Percentiles rank a stretch among this genome's conserved stretches.
phyloP scores from a whole-genome alignment of 305 asterid genomes.

The Fraxinus latifolia region DNA sequence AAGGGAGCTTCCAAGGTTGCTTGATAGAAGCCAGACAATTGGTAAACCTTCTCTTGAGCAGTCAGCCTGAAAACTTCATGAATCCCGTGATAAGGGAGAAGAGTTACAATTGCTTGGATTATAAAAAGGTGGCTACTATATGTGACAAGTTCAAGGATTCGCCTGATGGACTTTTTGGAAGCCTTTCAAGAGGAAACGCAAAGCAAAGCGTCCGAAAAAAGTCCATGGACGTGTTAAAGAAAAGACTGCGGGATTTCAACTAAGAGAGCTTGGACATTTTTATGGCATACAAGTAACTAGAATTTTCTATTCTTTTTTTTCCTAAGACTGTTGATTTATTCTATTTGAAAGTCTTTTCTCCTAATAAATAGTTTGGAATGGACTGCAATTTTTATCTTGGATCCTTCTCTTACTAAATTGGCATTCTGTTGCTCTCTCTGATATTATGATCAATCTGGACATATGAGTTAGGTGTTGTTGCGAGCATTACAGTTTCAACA shows the following conservation, averaged over 20 bases:
- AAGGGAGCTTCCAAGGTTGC: slow-evolving; percentile 68
- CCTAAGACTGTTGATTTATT: slow-evolving; percentile 7
- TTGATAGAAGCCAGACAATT: slow-evolving; percentile 80
- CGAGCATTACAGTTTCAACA: not conserved
- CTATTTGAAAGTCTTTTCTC: slow-evolving; percentile 21
- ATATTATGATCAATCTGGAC: not conserved
- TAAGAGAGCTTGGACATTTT: slow-evolving; percentile 31
- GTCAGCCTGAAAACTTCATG: slow-evolving; percentile 94
- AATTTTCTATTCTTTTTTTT: slow-evolving; percentile 4
- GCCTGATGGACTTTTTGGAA: slow-evolving; percentile 85
- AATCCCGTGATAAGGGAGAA: slow-evolving; percentile 88
- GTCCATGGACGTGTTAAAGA: slow-evolving; percentile 82
- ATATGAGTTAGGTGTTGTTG: not conserved
- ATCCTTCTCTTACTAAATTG: not conserved
- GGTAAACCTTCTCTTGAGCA: slow-evolving; percentile 78
- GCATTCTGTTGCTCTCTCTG: not conserved
- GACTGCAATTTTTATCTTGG: not conserved
- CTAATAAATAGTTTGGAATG: slow-evolving; percentile 23
- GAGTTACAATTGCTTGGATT: slow-evolving; percentile 70
- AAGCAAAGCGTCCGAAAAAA: slow-evolving; percentile 82
- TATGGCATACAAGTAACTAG: slow-evolving; percentile 26
- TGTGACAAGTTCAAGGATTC: slow-evolving; percentile 89
- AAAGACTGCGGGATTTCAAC: slow-evolving; percentile 79
- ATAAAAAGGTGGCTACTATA: slow-evolving; percentile 77
- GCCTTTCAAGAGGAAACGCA: slow-evolving; percentile 71